These are phyloP conservation scores for Dicorynia guianensis DNA, from an alignment of 306 rosid genomes.

Conservation along the genomic window DNA sequence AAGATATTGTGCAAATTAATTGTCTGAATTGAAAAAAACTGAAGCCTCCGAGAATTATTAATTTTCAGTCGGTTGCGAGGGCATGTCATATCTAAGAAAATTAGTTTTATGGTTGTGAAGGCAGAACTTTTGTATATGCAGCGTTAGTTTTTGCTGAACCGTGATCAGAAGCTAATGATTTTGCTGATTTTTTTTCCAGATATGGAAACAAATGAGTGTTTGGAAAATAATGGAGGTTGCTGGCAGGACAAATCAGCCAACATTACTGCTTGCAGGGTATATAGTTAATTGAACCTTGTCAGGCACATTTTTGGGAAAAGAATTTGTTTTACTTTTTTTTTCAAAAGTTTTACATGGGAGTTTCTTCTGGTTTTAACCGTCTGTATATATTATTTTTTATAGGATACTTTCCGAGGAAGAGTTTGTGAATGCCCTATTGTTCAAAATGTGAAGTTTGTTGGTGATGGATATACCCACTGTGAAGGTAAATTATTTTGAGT, in stretches of 20 bases:
- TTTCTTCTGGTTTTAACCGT: slow-evolving; percentile 32
- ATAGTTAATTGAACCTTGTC: slow-evolving; percentile 22
- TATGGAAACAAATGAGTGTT: slow-evolving; percentile 87
- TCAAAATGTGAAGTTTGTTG: slow-evolving; percentile 76
- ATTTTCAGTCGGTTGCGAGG: not conserved
- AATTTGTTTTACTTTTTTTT: not conserved
- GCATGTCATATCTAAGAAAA: not conserved
- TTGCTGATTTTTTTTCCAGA: slow-evolving; percentile 55
- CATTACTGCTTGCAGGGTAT: slow-evolving; percentile 93
- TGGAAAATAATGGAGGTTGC: slow-evolving; percentile 91
- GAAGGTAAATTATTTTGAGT: slow-evolving; percentile 66
- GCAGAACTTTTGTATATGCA: slow-evolving; percentile 6
- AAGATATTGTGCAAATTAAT: not conserved
- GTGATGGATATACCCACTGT: slow-evolving; percentile 92
- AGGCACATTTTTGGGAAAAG: slow-evolving; percentile 16
- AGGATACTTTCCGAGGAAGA: slow-evolving; percentile 98
- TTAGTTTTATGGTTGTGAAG: not conserved
- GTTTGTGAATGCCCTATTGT: slow-evolving; percentile 94
- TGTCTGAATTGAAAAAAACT: not conserved
- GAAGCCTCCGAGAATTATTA: not conserved
- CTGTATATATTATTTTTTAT: slow-evolving; percentile 6
- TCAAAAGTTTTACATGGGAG: slow-evolving; percentile 9
- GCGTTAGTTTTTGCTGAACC: slow-evolving; percentile 18
- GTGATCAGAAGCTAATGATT: slow-evolving; percentile 43
- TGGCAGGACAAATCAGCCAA: slow-evolving; percentile 85